Base-by-base conservation (phyloP, 1,284 basidiomycete species). In the Naganishia albida region DNA sequence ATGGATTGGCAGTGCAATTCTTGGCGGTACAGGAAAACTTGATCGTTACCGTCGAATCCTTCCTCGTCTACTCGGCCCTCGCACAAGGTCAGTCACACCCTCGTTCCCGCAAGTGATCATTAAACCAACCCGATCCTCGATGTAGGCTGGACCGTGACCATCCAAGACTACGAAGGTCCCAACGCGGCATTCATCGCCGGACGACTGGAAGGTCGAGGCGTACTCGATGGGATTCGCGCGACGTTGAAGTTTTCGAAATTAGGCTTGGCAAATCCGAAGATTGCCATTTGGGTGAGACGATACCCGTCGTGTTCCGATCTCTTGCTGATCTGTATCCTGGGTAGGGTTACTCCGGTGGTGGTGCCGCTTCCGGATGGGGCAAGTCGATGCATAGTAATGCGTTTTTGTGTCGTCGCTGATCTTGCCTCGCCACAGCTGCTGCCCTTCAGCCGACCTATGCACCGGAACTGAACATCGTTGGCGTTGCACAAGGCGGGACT, bases 111-210 rank as follows among this genome's bases (percentile, higher is more conserved):
- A 44, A n/a, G n/a, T 18, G 2, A 44, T 20, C 18, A 15, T 13
- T 40, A 18, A 34, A 30, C 26, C n/a, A 4, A n/a, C 16, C 25
- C 55, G 15, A 20, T 30, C 12, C 13, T 46, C 4, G 3, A n/a
- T 43, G 2, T 30, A 57, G 55, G 62, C 50, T 52, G 49, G 49
- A 63, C 62, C 13, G 50, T 63, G 40, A 53, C 50, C 7, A 38
- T 63, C 48, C 62, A 51, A 34, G 62, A 63, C 51, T 63, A 63
- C 51, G 49, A 63, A 53, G 62, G 62, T 3, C 62, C 62, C 50
- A 63, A 63, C 39, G 49, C 62, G 38, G 62, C 62, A 8, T 63
- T 63, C 40, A 63, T 63, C 40, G 62, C 62, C 8, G 62, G 62
- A 8, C 62, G 51, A 20, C 42, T 63, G 2, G 62, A 53, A 63